A percentile compares a stretch with the other conserved stretches of the same genome.
These are phyloP conservation scores for Stagonosporopsis vannaccii DNA, from an alignment of 2,329 filamentous ascomycete genomes.

Conservation along the genomic window DNA sequence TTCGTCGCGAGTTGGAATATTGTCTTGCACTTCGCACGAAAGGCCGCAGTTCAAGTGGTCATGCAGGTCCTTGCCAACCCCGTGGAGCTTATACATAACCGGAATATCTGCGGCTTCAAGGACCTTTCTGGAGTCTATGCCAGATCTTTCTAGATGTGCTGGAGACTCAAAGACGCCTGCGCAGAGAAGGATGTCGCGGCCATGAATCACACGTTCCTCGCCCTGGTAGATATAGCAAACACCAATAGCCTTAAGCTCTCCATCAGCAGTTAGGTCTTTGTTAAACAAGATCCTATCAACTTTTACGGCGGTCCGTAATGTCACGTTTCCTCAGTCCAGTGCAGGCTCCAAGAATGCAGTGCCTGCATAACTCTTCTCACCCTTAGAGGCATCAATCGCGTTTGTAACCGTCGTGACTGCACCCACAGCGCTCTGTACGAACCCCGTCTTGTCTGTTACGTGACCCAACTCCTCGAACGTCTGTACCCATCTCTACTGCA, in stretches of 20 bases:
- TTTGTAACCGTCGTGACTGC: slow-evolving; percentile 27
- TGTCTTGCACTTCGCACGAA: slow-evolving; percentile 21
- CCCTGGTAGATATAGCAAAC: slow-evolving; percentile 20
- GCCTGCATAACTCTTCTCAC: slow-evolving; percentile 30
- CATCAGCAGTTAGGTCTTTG: slow-evolving; percentile 9
- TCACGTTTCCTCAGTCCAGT: slow-evolving; percentile 25
- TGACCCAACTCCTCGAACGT: slow-evolving; percentile 28
- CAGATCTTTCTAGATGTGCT: slow-evolving; percentile 63
- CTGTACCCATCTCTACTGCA: slow-evolving; percentile 23
- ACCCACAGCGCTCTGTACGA: slow-evolving; percentile 19
- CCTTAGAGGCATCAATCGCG: slow-evolving; percentile 25
- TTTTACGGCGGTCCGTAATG: slow-evolving; percentile 21
- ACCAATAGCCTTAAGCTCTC: slow-evolving; percentile 23
- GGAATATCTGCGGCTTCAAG: slow-evolving; percentile 60
- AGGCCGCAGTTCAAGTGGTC: slow-evolving; percentile 56
- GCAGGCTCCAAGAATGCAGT: slow-evolving; percentile 28
- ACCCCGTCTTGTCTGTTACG: slow-evolving; percentile 15
- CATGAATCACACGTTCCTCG: slow-evolving; percentile 13
- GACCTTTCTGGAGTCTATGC: slow-evolving; percentile 60
- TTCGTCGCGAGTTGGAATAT: slow-evolving; percentile 22
- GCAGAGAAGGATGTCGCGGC: slow-evolving; percentile 36
- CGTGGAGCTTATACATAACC: slow-evolving; percentile 61
- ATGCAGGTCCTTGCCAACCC: slow-evolving; percentile 69
- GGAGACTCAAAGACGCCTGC: slow-evolving; percentile 61
- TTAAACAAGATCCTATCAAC: slow-evolving; percentile 25